Percentiles rank a stretch among this genome's conserved stretches.
These are phyloP conservation scores for Tulasnella sp. DNA, from an alignment of 768 basidiomycete species.

Conservation along the genomic window DNA sequence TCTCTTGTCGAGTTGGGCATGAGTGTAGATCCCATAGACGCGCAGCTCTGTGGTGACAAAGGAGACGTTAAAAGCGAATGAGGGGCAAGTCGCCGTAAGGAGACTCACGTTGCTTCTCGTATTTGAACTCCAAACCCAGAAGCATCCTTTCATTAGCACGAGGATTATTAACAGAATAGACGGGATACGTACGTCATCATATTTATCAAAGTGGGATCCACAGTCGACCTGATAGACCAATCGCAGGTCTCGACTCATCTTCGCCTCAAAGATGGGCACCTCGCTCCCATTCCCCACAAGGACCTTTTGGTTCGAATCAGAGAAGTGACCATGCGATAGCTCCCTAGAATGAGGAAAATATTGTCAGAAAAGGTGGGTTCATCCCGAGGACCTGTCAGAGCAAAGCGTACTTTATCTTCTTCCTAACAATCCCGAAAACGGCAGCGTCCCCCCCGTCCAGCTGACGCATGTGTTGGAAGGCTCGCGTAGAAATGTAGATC, in stretches of 20 bases:
- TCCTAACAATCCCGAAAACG: constrained; percentile 43
- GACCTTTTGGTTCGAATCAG: constrained; percentile 53
- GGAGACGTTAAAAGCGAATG: too few species aligned
- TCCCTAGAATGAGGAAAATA: constrained; percentile 36
- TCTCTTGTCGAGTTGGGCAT: constrained; percentile 34
- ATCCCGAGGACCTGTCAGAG: too few species aligned
- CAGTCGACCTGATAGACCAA: constrained; percentile 28
- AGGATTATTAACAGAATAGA: too few species aligned
- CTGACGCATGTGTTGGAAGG: constrained; percentile 40
- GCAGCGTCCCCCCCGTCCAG: constrained; percentile 35
- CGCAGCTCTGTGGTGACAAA: neutral
- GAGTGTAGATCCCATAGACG: constrained; percentile 42
- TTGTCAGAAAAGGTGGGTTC: too few species aligned
- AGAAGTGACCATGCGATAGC: constrained; percentile 58
- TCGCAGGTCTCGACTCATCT: constrained; percentile 44
- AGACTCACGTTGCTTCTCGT: neutral
- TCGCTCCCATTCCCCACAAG: constrained; percentile 35
- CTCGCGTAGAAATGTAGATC: constrained; percentile 43
- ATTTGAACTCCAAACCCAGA: neutral
- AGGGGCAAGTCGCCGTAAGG: neutral
- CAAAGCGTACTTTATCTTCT: constrained; percentile 50
- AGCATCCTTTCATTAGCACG: too few species aligned
- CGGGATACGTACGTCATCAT: neutral
- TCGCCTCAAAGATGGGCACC: constrained; percentile 57
- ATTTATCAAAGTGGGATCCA: neutral